Evolutionary conservation across 2,329 filamentous ascomycete genomes (phyloP).

Genomic region (Samsoniella hepiali): DNA sequence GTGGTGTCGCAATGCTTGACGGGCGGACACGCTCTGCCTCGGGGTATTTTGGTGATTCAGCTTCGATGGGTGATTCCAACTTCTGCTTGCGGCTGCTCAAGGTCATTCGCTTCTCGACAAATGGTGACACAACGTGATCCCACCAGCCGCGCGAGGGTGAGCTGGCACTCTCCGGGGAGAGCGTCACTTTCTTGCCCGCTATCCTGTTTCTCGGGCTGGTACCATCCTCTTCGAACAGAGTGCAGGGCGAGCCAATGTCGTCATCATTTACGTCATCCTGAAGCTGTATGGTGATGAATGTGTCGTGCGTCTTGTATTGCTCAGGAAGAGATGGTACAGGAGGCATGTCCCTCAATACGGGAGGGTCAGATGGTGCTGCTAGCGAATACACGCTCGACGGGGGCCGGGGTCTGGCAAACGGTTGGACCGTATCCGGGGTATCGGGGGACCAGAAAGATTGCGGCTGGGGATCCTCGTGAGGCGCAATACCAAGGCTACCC

Average conservation of each 20-base stretch:
- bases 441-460: slow-evolving; percentile 60
- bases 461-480: slow-evolving; percentile 31
- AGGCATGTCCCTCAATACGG: slow-evolving; percentile 42
- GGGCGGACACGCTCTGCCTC: slow-evolving; percentile 13
- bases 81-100: slow-evolving; percentile 40
- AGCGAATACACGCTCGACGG: slow-evolving; percentile 63
- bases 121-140: slow-evolving; percentile 73
- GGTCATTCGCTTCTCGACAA: slow-evolving; percentile 46
- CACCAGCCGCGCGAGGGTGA: slow-evolving; percentile 69
- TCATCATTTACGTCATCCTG: slow-evolving; percentile 29
- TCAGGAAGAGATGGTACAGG: slow-evolving; percentile 59
- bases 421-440: slow-evolving; percentile 49
- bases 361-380: slow-evolving; percentile 38
- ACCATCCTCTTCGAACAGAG: slow-evolving; percentile 69
- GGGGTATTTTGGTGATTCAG: slow-evolving; percentile 12
- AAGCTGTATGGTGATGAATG: slow-evolving; percentile 36
- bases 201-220: slow-evolving; percentile 39
- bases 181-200: slow-evolving; percentile 35
- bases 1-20: slow-evolving; percentile 23
- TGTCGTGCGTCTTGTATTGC: slow-evolving; percentile 33
- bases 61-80: slow-evolving; percentile 26
- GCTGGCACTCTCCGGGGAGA: slow-evolving; percentile 48
- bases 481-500: slow-evolving; percentile 4
- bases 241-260: slow-evolving; percentile 56
- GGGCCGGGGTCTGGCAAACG: slow-evolving; percentile 41